A percentile compares a stretch with the other conserved stretches of the same genome.
phyloP scores from a whole-genome alignment of 2,329 filamentous ascomycete species.

The Phoma sp. region DNA sequence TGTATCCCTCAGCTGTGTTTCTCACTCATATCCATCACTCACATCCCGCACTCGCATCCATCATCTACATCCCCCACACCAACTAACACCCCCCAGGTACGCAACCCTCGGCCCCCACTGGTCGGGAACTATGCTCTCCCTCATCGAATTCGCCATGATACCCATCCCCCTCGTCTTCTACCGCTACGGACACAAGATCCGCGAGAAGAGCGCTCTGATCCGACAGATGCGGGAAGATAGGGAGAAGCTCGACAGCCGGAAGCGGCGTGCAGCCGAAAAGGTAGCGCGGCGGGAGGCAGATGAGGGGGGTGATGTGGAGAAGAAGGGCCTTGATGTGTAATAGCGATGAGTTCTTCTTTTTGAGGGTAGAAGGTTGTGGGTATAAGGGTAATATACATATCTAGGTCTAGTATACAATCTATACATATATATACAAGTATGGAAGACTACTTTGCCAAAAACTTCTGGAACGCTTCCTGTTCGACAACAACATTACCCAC shows the following conservation, averaged over 20 bases:
- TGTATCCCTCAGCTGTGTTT: too few species aligned
- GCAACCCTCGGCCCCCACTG: slow-evolving; percentile 73
- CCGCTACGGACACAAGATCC: slow-evolving; percentile 63
- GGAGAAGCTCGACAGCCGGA: slow-evolving; percentile 52
- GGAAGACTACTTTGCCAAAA: slow-evolving; percentile 80
- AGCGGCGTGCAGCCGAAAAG: slow-evolving; percentile 47
- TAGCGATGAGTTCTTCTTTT: too few species aligned
- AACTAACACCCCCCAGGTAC: slow-evolving; percentile 58
- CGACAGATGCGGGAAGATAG: slow-evolving; percentile 54
- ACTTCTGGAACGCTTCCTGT: slow-evolving; percentile 92
- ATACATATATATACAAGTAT: background rate
- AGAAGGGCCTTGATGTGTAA: slow-evolving; percentile 21
- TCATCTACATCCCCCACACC: background rate
- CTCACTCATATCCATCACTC: too few species aligned
- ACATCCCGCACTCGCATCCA: background rate
- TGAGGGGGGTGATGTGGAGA: slow-evolving; percentile 9
- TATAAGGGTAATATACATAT: too few species aligned
- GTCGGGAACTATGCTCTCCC: slow-evolving; percentile 77
- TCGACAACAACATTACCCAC: slow-evolving; percentile 95
- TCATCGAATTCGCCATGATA: slow-evolving; percentile 76
- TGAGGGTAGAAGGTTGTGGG: too few species aligned
- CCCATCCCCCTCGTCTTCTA: slow-evolving; percentile 85
- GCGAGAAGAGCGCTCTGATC: slow-evolving; percentile 64
- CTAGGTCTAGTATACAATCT: background rate
- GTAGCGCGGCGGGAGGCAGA: slow-evolving; percentile 51